A percentile compares a stretch with the other conserved stretches of the same genome.
Evolutionary conservation across 75 land plant species (phyloP).

Genomic region (Sequoiadendron giganteum): DNA sequence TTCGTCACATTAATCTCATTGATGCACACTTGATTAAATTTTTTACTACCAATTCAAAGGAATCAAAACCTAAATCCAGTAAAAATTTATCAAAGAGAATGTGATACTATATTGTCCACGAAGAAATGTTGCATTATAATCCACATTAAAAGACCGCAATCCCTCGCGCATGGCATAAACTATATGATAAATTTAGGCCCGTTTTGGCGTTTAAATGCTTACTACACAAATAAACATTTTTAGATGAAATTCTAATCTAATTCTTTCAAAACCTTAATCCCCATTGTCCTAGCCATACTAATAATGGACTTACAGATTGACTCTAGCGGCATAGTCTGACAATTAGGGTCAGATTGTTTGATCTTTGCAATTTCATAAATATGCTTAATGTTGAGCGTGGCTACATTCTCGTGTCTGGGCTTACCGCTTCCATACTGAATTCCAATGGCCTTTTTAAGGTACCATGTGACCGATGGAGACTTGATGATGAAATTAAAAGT

Average conservation of each 20-base stretch:
- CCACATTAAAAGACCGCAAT: background rate
- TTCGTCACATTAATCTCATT: background rate
- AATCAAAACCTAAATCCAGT: background rate
- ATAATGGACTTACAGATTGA: constrained; percentile 79
- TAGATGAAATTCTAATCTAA: constrained; percentile 21
- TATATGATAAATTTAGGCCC: background rate
- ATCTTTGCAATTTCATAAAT: constrained; percentile 91
- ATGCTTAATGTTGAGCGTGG: constrained; percentile 62
- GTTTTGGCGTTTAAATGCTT: background rate
- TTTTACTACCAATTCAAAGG: background rate
- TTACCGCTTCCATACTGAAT: constrained; percentile 70
- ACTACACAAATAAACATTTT: too few species aligned
- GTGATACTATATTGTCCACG: background rate
- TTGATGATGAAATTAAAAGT: constrained; percentile 61
- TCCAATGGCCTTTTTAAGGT: constrained; percentile 92
- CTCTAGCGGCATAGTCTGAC: constrained; percentile 73
- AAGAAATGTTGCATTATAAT: background rate
- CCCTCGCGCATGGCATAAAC: background rate
- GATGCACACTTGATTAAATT: background rate
- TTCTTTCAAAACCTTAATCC: constrained; percentile 76
- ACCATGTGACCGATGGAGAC: constrained; percentile 55
- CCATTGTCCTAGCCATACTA: constrained; percentile 89
- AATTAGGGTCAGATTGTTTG: constrained; percentile 79
- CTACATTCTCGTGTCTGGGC: constrained; percentile 67
- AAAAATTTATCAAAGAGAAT: background rate